Evolutionary conservation across 202 grass and related monocot genomes (phyloP).

Genomic region (Cymbopogon flexuosus): DNA sequence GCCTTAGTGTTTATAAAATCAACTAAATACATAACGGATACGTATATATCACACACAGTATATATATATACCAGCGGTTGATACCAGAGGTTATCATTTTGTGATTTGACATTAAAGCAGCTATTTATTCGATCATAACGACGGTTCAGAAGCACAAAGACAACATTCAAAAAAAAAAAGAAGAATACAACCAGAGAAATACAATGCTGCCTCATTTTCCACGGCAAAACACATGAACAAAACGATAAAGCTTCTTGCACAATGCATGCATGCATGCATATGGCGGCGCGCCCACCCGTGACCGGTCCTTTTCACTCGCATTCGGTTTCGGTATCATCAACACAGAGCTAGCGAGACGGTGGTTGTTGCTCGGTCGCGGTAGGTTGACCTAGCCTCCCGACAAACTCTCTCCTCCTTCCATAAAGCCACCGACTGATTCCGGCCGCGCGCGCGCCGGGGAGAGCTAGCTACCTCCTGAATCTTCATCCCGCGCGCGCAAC

Average conservation of each 20-base stretch:
- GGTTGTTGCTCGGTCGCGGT: neutral
- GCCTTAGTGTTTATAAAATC: no score
- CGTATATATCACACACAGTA: no score
- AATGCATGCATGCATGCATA: neutral
- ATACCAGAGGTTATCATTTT: neutral
- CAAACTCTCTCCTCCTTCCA: conserved; percentile 39
- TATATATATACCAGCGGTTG: no score
- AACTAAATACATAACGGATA: no score
- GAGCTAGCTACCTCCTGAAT: neutral
- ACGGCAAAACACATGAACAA: neutral
- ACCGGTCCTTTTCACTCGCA: neutral
- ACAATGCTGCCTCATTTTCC: neutral
- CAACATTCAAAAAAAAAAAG: neutral
- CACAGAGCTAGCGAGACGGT: no score
- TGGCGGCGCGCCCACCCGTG: no score
- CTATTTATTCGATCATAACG: neutral
- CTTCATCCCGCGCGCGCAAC: neutral
- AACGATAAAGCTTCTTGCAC: neutral
- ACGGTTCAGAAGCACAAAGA: neutral
- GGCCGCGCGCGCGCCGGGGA: neutral
- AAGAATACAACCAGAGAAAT: neutral
- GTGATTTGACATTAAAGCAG: neutral
- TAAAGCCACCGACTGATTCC: neutral
- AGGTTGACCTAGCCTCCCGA: no score
- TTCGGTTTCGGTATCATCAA: neutral